Base-by-base conservation (phyloP, 495 filamentous ascomycete genomes). In the Penicillium canescens region DNA sequence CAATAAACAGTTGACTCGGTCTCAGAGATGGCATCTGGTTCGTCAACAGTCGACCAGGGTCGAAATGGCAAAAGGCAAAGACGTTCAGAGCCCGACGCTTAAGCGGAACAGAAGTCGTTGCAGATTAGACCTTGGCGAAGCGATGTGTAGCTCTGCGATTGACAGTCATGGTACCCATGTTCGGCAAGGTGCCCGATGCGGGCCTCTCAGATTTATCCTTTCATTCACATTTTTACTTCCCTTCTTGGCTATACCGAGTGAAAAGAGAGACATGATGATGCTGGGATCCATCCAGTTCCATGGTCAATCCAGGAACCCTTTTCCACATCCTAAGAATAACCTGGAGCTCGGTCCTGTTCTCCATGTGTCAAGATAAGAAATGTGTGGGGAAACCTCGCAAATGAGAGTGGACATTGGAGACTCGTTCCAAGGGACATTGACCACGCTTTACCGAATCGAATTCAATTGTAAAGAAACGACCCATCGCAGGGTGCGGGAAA, bases 321-420 rank as follows among this genome's bases (percentile, higher is more conserved):
- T 18, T 38, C 12, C 13, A 34, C 48, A 28, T 56, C 57, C 31
- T 46, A 35, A 21, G 18, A 46, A 46, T 35, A 46, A 28, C 16
- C 23, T 26, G 23, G 41, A 46, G 41, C 40, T 50, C 51, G 35
- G 18, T 20, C 42, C 23, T 40, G 3, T 9, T 13, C 42, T 20
- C 31, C 16, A 24, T 52, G 44, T 53, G 28, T 28, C 20, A 9
- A 46, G 40, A 52, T 21, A 46, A 34, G 46, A 55, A 54, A 43
- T 62, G 12, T 59, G 61, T 60, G 61, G 64, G 61, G 61, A 64
- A 67, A 64, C 58, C 50, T 59, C 56, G 40, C 61, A 56, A 67
- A 65, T 67, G 35, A 55, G 11, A 63, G 33, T 35, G 38, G 35
- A 44, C 14, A 52, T 38, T 28, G 12, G 38, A 47, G 33, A 46